Percentiles rank a stretch among this genome's conserved stretches.
Evolutionary conservation across 805 yeast species (phyloP).

Genomic region (Candida golubevii): DNA sequence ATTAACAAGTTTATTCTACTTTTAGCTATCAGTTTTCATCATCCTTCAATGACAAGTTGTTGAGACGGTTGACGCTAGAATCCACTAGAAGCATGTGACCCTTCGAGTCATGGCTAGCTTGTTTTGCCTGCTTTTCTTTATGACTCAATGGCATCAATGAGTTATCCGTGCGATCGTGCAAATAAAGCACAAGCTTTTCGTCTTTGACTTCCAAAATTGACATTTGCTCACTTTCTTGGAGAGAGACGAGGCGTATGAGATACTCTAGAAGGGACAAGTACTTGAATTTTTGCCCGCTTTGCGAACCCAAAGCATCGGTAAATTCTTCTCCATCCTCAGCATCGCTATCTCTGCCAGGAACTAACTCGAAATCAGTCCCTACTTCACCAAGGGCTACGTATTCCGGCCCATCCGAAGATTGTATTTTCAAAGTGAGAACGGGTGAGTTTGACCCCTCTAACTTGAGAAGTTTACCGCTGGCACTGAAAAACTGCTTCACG

Average conservation of each 20-base stretch:
- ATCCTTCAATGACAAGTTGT: constrained; percentile 24
- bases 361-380: constrained; percentile 15
- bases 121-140: constrained; percentile 12
- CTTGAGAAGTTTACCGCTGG: constrained; percentile 61
- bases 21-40: neutral
- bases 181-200: constrained; percentile 57
- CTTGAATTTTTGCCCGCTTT: constrained; percentile 12
- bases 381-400: constrained; percentile 22
- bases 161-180: constrained; percentile 50
- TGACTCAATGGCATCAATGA: constrained; percentile 19
- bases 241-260: constrained; percentile 51
- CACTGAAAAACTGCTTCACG: constrained; percentile 58
- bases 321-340: constrained; percentile 17
- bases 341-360: constrained; percentile 21
- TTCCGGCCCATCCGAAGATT: constrained; percentile 9
- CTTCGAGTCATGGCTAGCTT: constrained; percentile 11
- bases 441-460: constrained; percentile 61
- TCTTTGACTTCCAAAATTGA: constrained; percentile 56
- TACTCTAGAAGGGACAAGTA: constrained; percentile 62
- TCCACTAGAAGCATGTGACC: constrained; percentile 21
- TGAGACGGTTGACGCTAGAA: constrained; percentile 32
- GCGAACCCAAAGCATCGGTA: constrained; percentile 2
- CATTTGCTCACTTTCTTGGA: constrained; percentile 57
- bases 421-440: constrained; percentile 58
- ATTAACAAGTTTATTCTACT: neutral